Conservation (phyloP, 305 asterid genomes). For the Fraxinus xanthoxyloides region DNA sequence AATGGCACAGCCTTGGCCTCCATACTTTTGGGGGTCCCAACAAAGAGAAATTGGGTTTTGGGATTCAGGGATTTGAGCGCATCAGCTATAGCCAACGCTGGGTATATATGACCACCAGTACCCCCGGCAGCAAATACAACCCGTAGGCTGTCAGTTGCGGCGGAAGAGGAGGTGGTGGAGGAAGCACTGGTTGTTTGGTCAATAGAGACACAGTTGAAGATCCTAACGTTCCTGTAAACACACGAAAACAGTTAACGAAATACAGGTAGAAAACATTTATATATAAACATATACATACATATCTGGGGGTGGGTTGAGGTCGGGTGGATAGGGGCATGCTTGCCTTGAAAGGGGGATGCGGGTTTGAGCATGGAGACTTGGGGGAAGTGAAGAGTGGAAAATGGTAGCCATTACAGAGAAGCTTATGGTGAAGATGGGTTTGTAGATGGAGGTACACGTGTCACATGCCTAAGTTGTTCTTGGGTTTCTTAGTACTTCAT, state of each 20-base stretch:
- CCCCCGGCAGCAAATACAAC: constrained; percentile 56
- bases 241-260: not conserved
- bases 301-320: not conserved
- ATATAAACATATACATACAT: not conserved
- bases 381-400: constrained; percentile 21
- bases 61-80: constrained; percentile 44
- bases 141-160: constrained; percentile 27
- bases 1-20: constrained; percentile 46
- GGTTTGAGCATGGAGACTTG: constrained; percentile 1
- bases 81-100: constrained; percentile 63
- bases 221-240: constrained; percentile 30
- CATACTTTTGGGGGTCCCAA: constrained; percentile 47
- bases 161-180: constrained; percentile 15
- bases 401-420: constrained; percentile 26
- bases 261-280: not conserved
- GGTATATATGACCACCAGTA: constrained; percentile 57
- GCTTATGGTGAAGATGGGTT: not conserved
- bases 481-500: not conserved
- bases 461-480: not conserved
- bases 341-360: constrained; percentile 23
- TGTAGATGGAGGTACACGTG: not conserved
- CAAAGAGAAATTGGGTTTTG: constrained; percentile 40
- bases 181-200: constrained; percentile 11
- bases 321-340: not conserved
- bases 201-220: constrained; percentile 27